Percentiles rank a stretch among this genome's conserved stretches.
phyloP scores from a whole-genome alignment of 108 stramenopile genomes.

The Poteriospumella lacustris region DNA sequence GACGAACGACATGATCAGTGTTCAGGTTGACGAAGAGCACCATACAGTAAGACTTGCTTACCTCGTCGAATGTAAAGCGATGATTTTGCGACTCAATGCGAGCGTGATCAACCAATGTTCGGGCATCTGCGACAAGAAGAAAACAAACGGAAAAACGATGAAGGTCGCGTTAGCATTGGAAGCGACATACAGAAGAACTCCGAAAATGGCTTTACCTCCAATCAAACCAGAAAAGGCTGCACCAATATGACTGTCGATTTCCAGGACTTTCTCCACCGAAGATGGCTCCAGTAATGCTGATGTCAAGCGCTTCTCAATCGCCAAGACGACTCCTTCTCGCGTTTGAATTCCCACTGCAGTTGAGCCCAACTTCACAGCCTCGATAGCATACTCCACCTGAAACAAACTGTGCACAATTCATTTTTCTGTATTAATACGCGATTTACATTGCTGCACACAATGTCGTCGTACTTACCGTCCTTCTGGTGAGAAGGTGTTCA shows the following conservation, averaged over 20 bases:
- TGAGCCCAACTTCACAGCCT: conserved; percentile 85
- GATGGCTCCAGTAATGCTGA: conserved; percentile 82
- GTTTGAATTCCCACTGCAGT: conserved; percentile 94
- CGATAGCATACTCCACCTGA: conserved; percentile 92
- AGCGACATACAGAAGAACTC: not conserved
- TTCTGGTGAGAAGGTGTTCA: conserved; percentile 98
- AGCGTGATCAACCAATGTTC: conserved; percentile 96
- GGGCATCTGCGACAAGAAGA: not conserved
- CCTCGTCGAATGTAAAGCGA: conserved; percentile 90
- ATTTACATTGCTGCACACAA: not conserved
- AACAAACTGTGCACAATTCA: not conserved
- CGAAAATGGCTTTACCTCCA: conserved; percentile 42
- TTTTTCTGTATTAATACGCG: not conserved
- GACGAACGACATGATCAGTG: not conserved
- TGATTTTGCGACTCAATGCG: conserved; percentile 99
- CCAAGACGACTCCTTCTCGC: conserved; percentile 83
- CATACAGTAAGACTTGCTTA: not conserved
- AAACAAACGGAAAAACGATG: not conserved
- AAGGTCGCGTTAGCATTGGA: not conserved
- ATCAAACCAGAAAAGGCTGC: conserved; percentile 96
- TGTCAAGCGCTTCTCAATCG: conserved; percentile 93
- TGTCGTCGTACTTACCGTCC: conserved; percentile 59
- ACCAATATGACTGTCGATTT: conserved; percentile 91
- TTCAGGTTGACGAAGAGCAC: not conserved
- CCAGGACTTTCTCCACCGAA: conserved; percentile 88